Base-by-base conservation (phyloP, 2,329 filamentous ascomycete species). In the Botrytis galanthina region DNA sequence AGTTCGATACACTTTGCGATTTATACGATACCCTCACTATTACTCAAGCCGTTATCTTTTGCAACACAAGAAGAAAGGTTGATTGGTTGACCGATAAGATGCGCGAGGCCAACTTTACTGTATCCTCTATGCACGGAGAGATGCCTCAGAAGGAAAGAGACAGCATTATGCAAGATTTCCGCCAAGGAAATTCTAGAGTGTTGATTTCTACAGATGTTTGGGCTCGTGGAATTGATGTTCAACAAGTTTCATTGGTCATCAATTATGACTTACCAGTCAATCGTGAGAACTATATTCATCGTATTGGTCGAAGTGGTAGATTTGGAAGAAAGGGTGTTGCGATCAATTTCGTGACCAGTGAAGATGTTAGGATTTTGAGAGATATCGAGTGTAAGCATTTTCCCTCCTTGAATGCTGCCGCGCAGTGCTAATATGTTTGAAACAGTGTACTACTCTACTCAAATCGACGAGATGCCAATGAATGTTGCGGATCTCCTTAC, bases 21-120 rank as follows among this genome's bases (percentile, higher is more conserved):
- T 91, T 99, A 73, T 99, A 99, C 87, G 96, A 99, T 83, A 98
- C 96, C 20, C 89, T 99, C 62, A 99, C 96, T 72, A 98, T 99
- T 81, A 98, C 96, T 26, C 96, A 98, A 85, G 96, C 96, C 63
- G 96, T 99, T 82, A 99, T 99, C 82, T 99, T 99, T 88, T 99
- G 96, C 88, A 99, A 99, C 85, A 99, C 96, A 10, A 92, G 96
- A 78, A 91, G 96, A 83, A 99, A 99, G 92, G 96, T 99, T 71
- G 96, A 99, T 83, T 99, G 96, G 96, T 86, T 99, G 74, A 98
- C 96, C 7, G 96, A 99, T 85, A 99, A 99, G 88, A 97, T 99
- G 93, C 93, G 94, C 76, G 96, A 98, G 83, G 94, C 94, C 80
- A 98, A 99, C 85, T 99, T 99, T 83, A 99, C 96, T 0, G 96